phyloP scores from a whole-genome alignment of 2,329 filamentous ascomycete species.

The Didymella sp. region DNA sequence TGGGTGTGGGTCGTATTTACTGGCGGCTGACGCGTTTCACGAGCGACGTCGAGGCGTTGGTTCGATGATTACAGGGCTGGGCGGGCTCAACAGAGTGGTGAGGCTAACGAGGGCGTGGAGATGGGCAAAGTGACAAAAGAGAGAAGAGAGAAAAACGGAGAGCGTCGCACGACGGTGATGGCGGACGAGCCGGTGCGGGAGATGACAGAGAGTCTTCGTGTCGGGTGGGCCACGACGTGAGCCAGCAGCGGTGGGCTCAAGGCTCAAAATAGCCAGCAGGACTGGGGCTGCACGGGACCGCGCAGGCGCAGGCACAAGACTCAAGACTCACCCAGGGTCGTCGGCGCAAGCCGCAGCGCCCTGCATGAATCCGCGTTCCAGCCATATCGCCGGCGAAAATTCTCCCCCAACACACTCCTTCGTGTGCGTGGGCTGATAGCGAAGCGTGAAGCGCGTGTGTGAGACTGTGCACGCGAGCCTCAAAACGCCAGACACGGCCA shows the following conservation, averaged over 20 bases:
- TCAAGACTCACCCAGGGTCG: not conserved
- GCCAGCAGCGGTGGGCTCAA: too few species aligned
- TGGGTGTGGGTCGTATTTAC: slow-evolving; percentile 10
- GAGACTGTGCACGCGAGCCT: not conserved
- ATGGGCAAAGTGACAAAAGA: not conserved
- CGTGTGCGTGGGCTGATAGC: not conserved
- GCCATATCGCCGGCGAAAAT: slow-evolving; percentile 4
- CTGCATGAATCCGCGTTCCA: slow-evolving; percentile 2
- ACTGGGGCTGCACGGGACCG: not conserved
- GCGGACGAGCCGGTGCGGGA: slow-evolving; percentile 18
- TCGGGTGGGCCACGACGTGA: slow-evolving; percentile 7
- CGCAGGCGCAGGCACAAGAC: not conserved
- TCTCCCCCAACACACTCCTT: slow-evolving; percentile 7
- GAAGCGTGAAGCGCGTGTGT: not conserved
- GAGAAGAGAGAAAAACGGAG: not conserved
- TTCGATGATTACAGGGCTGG: not conserved
- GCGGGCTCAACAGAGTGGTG: too few species aligned
- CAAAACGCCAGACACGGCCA: slow-evolving; percentile 8
- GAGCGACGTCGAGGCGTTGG: not conserved
- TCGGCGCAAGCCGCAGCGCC: slow-evolving; percentile 3
- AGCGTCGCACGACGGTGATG: slow-evolving; percentile 16
- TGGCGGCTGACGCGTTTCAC: slow-evolving; percentile 33
- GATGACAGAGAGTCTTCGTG: slow-evolving; percentile 16
- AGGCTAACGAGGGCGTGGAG: slow-evolving; percentile 21
- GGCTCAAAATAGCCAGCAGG: slow-evolving; percentile 8